phyloP scores from a whole-genome alignment of 2,329 filamentous ascomycete genomes.

The Annulohypoxylon truncatum region DNA sequence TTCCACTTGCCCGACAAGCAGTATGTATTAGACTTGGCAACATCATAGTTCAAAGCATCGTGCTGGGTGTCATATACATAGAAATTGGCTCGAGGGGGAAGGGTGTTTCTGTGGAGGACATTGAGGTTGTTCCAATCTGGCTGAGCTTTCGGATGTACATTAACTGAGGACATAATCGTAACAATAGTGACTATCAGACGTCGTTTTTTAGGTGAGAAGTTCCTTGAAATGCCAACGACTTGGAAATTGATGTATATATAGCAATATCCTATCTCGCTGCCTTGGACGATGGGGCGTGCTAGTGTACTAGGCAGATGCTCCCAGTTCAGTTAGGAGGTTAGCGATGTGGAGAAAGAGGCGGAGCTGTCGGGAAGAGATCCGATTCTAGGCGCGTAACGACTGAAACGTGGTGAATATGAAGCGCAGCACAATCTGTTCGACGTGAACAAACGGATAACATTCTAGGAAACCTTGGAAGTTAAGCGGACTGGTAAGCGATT shows the following conservation, averaged over 20 bases:
- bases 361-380: slow-evolving; percentile 24
- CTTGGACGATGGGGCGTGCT: neutral
- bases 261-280: neutral
- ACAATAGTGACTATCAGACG: neutral
- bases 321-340: neutral
- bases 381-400: neutral
- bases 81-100: slow-evolving; percentile 67
- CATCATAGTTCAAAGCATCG: slow-evolving; percentile 60
- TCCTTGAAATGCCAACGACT: neutral
- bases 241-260: neutral
- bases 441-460: neutral
- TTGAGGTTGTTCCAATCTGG: slow-evolving; percentile 71
- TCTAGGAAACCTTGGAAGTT: neutral
- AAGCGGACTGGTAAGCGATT: neutral
- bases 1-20: slow-evolving; percentile 62
- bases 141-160: slow-evolving; percentile 35
- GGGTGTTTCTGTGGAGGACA: slow-evolving; percentile 67
- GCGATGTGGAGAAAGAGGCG: slow-evolving; percentile 23
- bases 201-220: neutral
- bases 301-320: too few species aligned
- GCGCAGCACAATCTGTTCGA: neutral
- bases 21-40: slow-evolving; percentile 51
- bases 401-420: neutral
- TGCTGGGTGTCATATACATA: slow-evolving; percentile 61
- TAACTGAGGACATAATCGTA: slow-evolving; percentile 31